These are phyloP conservation scores for Thielaviopsis ethacetica DNA, from an alignment of 2,329 filamentous ascomycete species.

Conservation along the genomic window DNA sequence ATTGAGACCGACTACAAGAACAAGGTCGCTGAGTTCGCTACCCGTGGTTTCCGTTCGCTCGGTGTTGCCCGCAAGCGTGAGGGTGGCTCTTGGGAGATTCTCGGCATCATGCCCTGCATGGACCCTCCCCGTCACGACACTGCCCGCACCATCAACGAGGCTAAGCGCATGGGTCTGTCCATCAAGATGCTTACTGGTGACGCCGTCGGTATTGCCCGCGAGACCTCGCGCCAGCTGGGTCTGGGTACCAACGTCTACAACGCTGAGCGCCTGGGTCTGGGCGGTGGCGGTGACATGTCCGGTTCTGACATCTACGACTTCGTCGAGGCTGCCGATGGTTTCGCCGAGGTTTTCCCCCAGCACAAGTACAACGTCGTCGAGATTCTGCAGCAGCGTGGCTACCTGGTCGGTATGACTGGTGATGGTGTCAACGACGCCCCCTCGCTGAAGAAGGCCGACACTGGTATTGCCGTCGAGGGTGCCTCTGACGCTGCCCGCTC, in stretches of 20 bases:
- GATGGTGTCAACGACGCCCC: slow-evolving; percentile 91
- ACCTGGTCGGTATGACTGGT: slow-evolving; percentile 91
- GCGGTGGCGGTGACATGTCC: slow-evolving; percentile 81
- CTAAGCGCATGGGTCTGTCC: slow-evolving; percentile 70
- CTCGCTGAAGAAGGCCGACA: slow-evolving; percentile 89
- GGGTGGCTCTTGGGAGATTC: slow-evolving; percentile 71
- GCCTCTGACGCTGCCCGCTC: slow-evolving; percentile 81
- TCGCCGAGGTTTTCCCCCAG: slow-evolving; percentile 86
- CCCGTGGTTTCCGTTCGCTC: slow-evolving; percentile 84
- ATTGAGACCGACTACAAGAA: slow-evolving; percentile 78
- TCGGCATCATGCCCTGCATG: slow-evolving; percentile 89
- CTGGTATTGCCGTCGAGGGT: slow-evolving; percentile 87
- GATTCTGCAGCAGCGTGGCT: slow-evolving; percentile 83
- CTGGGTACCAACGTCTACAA: slow-evolving; percentile 90
- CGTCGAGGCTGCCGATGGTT: slow-evolving; percentile 87
- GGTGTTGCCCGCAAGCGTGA: slow-evolving; percentile 83
- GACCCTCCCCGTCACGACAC: slow-evolving; percentile 86
- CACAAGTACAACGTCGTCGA: slow-evolving; percentile 93
- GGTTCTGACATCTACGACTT: slow-evolving; percentile 91
- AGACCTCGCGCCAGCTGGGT: slow-evolving; percentile 80
- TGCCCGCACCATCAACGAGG: slow-evolving; percentile 77
- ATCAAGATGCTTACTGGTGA: slow-evolving; percentile 97
- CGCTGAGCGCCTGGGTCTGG: slow-evolving; percentile 78
- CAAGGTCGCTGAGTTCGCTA: slow-evolving; percentile 81
- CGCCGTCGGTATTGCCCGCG: slow-evolving; percentile 80